A percentile compares a stretch with the other conserved stretches of the same genome.
These are phyloP conservation scores for Salvia miltiorrhiza DNA, from an alignment of 257 asterid genomes.

Conservation along the genomic window DNA sequence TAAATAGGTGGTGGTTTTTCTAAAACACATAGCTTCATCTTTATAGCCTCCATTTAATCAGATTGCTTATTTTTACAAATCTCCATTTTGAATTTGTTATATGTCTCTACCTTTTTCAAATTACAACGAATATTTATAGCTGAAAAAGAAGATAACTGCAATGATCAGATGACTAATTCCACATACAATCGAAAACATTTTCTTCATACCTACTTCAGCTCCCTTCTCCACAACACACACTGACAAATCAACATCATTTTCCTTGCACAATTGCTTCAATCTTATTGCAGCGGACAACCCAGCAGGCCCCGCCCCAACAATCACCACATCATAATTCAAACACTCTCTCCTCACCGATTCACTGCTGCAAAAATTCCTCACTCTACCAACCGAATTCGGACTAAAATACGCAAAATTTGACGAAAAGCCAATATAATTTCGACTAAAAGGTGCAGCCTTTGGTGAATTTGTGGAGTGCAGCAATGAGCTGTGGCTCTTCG, in stretches of 20 bases:
- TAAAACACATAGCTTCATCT: slow-evolving; percentile 7
- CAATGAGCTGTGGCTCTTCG: slow-evolving; percentile 14
- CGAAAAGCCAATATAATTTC: slow-evolving; percentile 22
- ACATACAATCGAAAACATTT: too few relatives aligned
- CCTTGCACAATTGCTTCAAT: slow-evolving; percentile 79
- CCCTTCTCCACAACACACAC: slow-evolving; percentile 98
- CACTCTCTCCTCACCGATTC: slow-evolving; percentile 58
- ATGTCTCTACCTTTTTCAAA: background rate
- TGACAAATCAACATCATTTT: slow-evolving; percentile 69
- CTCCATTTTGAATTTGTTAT: background rate
- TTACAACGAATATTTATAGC: background rate
- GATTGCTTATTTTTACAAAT: background rate
- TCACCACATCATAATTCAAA: slow-evolving; percentile 81
- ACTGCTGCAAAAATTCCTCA: slow-evolving; percentile 47
- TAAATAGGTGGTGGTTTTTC: background rate
- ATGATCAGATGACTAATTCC: too few relatives aligned
- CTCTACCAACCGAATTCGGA: slow-evolving; percentile 24
- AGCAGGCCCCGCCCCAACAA: slow-evolving; percentile 99
- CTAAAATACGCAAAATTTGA: slow-evolving; percentile 18
- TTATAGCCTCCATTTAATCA: background rate
- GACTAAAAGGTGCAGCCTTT: slow-evolving; percentile 23
- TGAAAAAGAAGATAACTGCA: background rate
- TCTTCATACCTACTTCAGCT: slow-evolving; percentile 79
- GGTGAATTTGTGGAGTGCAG: slow-evolving; percentile 21
- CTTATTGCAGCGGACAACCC: slow-evolving; percentile 92